phyloP scores from a whole-genome alignment of 2,329 filamentous ascomycete genomes.

The Endocalyx cinctus region DNA sequence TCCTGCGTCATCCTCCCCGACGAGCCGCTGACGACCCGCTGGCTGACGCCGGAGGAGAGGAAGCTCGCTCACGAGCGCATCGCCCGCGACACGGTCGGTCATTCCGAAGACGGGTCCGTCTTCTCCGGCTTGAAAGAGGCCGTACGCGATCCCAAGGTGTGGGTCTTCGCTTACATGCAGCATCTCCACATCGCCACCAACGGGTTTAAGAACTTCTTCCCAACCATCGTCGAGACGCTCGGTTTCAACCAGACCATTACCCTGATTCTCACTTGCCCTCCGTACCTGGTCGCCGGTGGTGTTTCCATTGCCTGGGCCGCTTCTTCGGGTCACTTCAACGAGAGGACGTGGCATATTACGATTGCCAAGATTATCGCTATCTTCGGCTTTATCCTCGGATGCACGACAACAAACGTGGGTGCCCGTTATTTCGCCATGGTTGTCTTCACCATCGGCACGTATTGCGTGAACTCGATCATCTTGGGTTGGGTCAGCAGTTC shows the following conservation, averaged over 20 bases:
- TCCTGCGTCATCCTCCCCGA: conserved; percentile 30
- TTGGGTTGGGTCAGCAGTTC: conserved; percentile 41
- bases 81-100: conserved; percentile 1
- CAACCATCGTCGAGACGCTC: conserved; percentile 8
- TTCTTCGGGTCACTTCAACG: conserved; percentile 43
- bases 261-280: conserved; percentile 46
- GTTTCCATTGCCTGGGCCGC: conserved; percentile 41
- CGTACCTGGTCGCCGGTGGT: conserved; percentile 43
- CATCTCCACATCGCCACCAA: conserved; percentile 5
- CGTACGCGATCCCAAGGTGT: conserved; percentile 42
- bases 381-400: conserved; percentile 35
- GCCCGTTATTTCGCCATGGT: conserved; percentile 37
- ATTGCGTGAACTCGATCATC: conserved; percentile 41
- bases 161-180: conserved; percentile 49
- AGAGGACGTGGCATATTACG: conserved; percentile 46
- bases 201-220: conserved; percentile 31
- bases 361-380: conserved; percentile 35
- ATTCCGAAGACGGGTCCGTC: conserved; percentile 28
- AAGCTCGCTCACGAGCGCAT: conserved; percentile 34
- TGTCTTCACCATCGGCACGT: conserved; percentile 36
- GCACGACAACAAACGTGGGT: conserved; percentile 30
- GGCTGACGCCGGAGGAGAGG: conserved; percentile 37
- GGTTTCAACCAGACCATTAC: conserved; percentile 42
- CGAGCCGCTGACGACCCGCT: conserved; percentile 31
- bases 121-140: conserved; percentile 43